Evolutionary conservation across 2,329 filamentous ascomycete species (phyloP).

Genomic region (Gliomastix tumulicola): DNA sequence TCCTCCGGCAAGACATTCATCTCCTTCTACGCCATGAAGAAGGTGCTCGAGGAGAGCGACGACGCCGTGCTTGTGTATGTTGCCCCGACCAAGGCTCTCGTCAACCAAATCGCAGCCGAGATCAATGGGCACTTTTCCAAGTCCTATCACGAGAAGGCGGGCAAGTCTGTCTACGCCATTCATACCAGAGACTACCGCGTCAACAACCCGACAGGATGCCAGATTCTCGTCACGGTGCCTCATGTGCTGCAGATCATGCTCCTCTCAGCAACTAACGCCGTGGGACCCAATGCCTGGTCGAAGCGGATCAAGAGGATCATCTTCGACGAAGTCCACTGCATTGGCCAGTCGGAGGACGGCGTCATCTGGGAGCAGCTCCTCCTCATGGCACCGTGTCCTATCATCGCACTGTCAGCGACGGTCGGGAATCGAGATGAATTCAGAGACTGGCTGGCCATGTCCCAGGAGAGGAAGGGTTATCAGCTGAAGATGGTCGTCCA

Average conservation of each 20-base stretch:
- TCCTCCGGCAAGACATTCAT: conserved; percentile 81
- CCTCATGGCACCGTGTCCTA: conserved; percentile 66
- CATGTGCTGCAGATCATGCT: conserved; percentile 77
- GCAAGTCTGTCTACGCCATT: conserved; percentile 70
- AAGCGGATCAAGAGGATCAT: conserved; percentile 66
- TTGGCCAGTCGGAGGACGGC: conserved; percentile 69
- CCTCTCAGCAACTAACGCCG: conserved; percentile 56
- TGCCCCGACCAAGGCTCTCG: conserved; percentile 73
- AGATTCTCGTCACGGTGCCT: conserved; percentile 71
- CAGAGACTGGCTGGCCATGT: conserved; percentile 57
- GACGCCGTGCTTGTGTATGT: conserved; percentile 71
- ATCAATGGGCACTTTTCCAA: conserved; percentile 70
- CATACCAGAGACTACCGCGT: conserved; percentile 70
- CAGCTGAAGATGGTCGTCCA: conserved; percentile 64
- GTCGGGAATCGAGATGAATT: conserved; percentile 71
- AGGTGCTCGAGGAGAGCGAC: conserved; percentile 60
- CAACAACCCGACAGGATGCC: conserved; percentile 66
- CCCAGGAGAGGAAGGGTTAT: conserved; percentile 56
- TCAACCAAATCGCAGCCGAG: conserved; percentile 79
- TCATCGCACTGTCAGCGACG: conserved; percentile 74
- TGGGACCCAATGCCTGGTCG: conserved; percentile 49
- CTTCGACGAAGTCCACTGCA: conserved; percentile 77
- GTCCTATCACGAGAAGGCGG: conserved; percentile 48
- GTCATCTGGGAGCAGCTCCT: conserved; percentile 74
- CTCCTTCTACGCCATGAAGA: conserved; percentile 77